These are phyloP conservation scores for Pythium graminicola DNA, from an alignment of 352 stramenopile species.

Conservation along the genomic window DNA sequence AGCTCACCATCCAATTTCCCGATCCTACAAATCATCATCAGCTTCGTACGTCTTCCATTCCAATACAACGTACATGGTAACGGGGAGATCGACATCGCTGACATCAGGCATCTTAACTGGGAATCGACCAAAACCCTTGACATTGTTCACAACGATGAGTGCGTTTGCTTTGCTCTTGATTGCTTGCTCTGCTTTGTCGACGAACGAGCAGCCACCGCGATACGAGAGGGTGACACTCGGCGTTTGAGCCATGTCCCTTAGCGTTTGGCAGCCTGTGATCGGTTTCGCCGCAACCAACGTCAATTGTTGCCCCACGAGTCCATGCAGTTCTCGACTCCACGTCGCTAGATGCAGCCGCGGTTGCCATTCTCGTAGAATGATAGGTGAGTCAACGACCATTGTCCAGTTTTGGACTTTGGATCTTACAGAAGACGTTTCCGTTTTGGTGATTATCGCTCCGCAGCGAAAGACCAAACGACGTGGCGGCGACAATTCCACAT, in stretches of 20 bases:
- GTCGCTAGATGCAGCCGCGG: constrained; percentile 47
- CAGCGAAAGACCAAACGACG: constrained; percentile 50
- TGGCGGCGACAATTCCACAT: constrained; percentile 33
- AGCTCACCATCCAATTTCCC: constrained; percentile 58
- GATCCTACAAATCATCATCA: constrained; percentile 30
- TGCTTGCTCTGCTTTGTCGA: constrained; percentile 54
- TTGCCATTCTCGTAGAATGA: constrained; percentile 43
- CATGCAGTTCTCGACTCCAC: constrained; percentile 41
- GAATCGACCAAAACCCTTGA: constrained; percentile 53
- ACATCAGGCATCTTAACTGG: constrained; percentile 25
- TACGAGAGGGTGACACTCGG: constrained; percentile 36
- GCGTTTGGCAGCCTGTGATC: constrained; percentile 34
- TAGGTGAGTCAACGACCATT: constrained; percentile 35
- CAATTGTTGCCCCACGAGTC: constrained; percentile 16
- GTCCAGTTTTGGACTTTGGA: constrained; percentile 40
- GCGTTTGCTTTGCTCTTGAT: constrained; percentile 26
- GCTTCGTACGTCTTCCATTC: too few species aligned
- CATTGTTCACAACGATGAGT: constrained; percentile 61
- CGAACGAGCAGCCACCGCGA: constrained; percentile 51
- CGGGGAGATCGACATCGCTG: constrained; percentile 33
- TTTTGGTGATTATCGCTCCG: neutral
- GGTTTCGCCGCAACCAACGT: constrained; percentile 30
- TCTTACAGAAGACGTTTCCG: neutral
- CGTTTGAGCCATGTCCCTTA: neutral
- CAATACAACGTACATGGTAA: constrained; percentile 44